Evolutionary conservation across 352 stramenopile genomes (phyloP).

Genomic region (Hyaloperonospora arabidopsidis): DNA sequence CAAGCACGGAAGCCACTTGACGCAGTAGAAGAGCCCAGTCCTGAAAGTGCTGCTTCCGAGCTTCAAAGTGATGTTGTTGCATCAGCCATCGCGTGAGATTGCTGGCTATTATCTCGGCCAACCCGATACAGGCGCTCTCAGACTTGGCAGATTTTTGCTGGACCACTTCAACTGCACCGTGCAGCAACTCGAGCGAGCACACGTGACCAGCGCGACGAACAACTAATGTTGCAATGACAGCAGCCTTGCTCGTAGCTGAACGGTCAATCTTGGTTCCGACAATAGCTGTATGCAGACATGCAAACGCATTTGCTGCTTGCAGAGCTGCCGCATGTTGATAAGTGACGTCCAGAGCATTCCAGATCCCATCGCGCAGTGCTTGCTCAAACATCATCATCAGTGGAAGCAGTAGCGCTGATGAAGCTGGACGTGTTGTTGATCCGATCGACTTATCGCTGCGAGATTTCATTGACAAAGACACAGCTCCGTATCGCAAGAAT

Average conservation of each 20-base stretch:
- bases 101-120: constrained; percentile 32
- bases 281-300: constrained; percentile 21
- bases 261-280: constrained; percentile 11
- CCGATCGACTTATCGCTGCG: background rate
- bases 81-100: constrained; percentile 28
- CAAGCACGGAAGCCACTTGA: constrained; percentile 29
- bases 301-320: constrained; percentile 37
- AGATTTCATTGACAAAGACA: background rate
- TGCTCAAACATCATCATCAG: constrained; percentile 35
- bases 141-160: background rate
- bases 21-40: constrained; percentile 43
- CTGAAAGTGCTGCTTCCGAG: constrained; percentile 31
- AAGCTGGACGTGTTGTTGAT: constrained; percentile 3
- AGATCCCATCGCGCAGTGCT: constrained; percentile 17
- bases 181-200: constrained; percentile 36
- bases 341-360: constrained; percentile 26
- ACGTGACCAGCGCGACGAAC: constrained; percentile 24
- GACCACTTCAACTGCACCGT: constrained; percentile 22
- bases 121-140: constrained; percentile 13
- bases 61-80: constrained; percentile 41
- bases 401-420: constrained; percentile 28
- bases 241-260: constrained; percentile 17
- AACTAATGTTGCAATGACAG: constrained; percentile 23
- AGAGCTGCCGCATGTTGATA: constrained; percentile 35
- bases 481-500: background rate